Conservation (phyloP, 2,329 filamentous ascomycete species). For the Scedosporium minutisporum region DNA sequence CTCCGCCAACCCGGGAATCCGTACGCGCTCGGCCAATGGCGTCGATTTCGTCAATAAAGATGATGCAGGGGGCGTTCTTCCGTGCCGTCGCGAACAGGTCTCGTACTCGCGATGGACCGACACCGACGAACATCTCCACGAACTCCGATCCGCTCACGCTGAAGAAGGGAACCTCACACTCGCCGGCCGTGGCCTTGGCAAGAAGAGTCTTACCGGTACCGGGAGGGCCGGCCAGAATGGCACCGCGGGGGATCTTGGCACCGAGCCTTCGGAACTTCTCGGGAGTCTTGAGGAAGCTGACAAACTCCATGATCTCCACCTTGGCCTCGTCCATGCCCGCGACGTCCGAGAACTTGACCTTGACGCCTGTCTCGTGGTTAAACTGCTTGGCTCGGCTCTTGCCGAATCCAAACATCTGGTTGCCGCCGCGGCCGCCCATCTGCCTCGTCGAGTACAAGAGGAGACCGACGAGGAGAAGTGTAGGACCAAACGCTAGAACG, state of each 20-base stretch:
- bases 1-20: constrained; percentile 68
- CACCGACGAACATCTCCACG: constrained; percentile 99
- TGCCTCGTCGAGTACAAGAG: constrained; percentile 72
- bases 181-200: constrained; percentile 93
- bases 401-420: constrained; percentile 89
- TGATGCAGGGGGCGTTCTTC: constrained; percentile 95
- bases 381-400: constrained; percentile 95
- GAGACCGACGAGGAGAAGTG: constrained; percentile 73
- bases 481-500: constrained; percentile 72
- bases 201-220: constrained; percentile 97
- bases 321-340: constrained; percentile 98
- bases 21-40: constrained; percentile 86
- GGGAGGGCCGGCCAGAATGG: constrained; percentile 92
- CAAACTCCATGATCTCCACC: constrained; percentile 97
- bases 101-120: constrained; percentile 88
- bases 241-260: constrained; percentile 94
- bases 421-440: constrained; percentile 57
- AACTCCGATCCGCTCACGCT: constrained; percentile 98
- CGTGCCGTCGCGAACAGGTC: constrained; percentile 90
- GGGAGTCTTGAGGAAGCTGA: constrained; percentile 90
- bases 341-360: constrained; percentile 94
- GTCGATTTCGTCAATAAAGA: constrained; percentile 99
- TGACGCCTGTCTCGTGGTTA: constrained; percentile 93
- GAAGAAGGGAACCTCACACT: constrained; percentile 95
- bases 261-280: constrained; percentile 87